These are phyloP conservation scores for Solanum dulcamara DNA, from an alignment of 257 asterid species.

Conservation along the genomic window DNA sequence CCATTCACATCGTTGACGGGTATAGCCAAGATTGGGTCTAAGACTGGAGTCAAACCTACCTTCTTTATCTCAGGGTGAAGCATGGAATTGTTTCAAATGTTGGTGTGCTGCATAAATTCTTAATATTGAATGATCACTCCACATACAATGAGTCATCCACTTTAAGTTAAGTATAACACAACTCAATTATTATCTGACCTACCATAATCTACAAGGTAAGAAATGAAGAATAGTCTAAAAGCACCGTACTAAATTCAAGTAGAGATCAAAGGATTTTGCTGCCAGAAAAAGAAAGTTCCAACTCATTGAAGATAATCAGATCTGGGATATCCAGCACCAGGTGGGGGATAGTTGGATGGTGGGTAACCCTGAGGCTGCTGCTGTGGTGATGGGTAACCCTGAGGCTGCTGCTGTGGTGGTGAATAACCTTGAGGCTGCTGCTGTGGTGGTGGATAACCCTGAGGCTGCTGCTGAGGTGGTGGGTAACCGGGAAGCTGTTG, in stretches of 20 bases:
- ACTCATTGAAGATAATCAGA: neutral
- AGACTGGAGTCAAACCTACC: neutral
- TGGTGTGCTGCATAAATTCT: neutral
- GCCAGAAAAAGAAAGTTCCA: neutral
- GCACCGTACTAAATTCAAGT: neutral
- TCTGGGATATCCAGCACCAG: constrained; percentile 2
- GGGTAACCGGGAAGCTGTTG: constrained; percentile 1
- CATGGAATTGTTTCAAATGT: neutral
- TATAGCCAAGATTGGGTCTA: neutral
- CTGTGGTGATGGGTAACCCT: neutral
- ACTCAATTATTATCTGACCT: neutral
- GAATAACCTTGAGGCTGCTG: neutral
- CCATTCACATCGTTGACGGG: neutral
- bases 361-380: neutral
- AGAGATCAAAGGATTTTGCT: neutral
- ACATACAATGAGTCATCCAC: neutral
- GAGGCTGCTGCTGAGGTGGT: neutral
- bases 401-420: neutral
- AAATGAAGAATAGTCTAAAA: neutral
- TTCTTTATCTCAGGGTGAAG: neutral
- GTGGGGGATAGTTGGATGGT: constrained; percentile 10
- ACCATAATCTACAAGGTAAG: neutral
- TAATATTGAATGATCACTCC: neutral
- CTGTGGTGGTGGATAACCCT: neutral
- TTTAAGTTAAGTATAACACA: neutral